Base-by-base conservation (phyloP, 2,329 filamentous ascomycete species). In the Claviceps purpurea region DNA sequence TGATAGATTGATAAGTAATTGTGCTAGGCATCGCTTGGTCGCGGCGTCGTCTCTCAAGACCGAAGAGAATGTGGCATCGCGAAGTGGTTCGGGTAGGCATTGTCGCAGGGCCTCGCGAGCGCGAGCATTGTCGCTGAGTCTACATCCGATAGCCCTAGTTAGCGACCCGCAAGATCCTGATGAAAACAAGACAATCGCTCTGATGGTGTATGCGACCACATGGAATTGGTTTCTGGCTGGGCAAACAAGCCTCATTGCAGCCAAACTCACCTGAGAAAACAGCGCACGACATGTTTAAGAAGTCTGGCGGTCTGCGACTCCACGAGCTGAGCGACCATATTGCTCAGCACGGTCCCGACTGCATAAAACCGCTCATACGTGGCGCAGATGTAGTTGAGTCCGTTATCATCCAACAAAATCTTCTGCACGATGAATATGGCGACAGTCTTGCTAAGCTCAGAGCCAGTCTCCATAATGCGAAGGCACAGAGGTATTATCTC, bases 401-500 rank as follows among this genome's bases (percentile, higher is more conserved):
- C 93, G 62, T 95, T 91, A 62, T 98, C 93, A 64, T 98, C 93
- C 2, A 98, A 79, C 50, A 98, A 73, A 26, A 98, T 98, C 77
- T 98, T 98, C 70, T 98, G 93, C 18, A 98, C 93, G 62, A 98
- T 98, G 73, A 98, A 98, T 62, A 98, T 98, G 54, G 93, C 93
- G 14, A 98, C 93, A 0, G 93, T 98, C 75, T 98, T 98, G 75
- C 89, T 96, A 55, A 98, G 78, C 70, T 98, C 93, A 0, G 90
- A 96, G 49, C 93, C 93, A 0, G 93, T 98, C 73, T 98, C 93
- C 93, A 98, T 98, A 64, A 98, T 98, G 55, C 93, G 84, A 45
- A 98, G 82, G 68, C 93, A 98, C 13, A 98, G 80, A 10, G 93
- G 93, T 54, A 98, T 98, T 60, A 98, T 98, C 71, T 98, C 93